Evolutionary conservation across 192 early-diverging fungal species (phyloP).

Genomic region (Borealophlyctis nickersoniae): DNA sequence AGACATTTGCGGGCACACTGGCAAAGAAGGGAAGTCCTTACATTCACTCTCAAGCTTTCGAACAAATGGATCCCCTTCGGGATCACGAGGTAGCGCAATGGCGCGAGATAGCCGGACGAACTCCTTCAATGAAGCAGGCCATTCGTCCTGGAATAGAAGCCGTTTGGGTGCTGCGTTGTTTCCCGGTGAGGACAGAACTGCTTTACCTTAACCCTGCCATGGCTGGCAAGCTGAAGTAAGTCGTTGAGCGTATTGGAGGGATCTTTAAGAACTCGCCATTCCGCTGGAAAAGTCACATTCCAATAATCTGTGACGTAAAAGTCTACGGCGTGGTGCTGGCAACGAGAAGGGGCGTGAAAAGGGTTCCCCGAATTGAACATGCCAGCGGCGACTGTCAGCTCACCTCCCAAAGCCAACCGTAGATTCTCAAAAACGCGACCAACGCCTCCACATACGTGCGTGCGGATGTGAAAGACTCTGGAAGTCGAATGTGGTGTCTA

Average conservation of each 20-base stretch:
- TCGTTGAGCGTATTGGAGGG: constrained; percentile 14
- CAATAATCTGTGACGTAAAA: constrained; percentile 38
- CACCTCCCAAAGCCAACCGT: constrained; percentile 7
- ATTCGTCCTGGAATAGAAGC: constrained; percentile 10
- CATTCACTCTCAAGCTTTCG: not conserved
- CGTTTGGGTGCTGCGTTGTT: not conserved
- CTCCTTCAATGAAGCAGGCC: constrained; percentile 25
- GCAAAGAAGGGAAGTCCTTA: too few relatives aligned
- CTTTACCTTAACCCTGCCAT: constrained; percentile 19
- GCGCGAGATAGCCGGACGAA: constrained; percentile 6
- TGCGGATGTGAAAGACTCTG: not conserved
- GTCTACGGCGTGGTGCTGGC: constrained; percentile 39
- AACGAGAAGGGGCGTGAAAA: not conserved
- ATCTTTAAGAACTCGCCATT: constrained; percentile 24
- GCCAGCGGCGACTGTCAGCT: not conserved
- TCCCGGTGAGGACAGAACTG: too few relatives aligned
- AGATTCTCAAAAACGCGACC: not conserved
- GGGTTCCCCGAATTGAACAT: not conserved
- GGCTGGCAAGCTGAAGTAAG: constrained; percentile 27
- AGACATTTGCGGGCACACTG: not conserved
- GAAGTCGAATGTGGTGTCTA: constrained; percentile 18
- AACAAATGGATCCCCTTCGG: not conserved
- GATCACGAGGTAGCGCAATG: constrained; percentile 17
- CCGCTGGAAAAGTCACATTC: constrained; percentile 22
- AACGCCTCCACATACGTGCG: constrained; percentile 4